phyloP scores from a whole-genome alignment of 75 land plant genomes.

The Pinus albicaulis region DNA sequence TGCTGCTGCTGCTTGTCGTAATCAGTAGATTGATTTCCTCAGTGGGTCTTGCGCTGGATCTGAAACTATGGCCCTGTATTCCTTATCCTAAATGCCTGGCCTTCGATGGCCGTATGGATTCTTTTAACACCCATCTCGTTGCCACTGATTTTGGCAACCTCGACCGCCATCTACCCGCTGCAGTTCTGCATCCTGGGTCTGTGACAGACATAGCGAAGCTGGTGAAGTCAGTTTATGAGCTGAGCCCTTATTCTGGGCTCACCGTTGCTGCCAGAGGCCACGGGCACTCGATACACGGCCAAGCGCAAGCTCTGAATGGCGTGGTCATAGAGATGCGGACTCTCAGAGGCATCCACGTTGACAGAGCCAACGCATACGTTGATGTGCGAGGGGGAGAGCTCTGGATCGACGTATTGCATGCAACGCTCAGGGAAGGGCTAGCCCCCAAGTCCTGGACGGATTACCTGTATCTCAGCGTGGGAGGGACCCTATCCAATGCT shows the following conservation, averaged over 20 bases:
- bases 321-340: constrained; percentile 44
- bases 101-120: constrained; percentile 19
- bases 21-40: constrained; percentile 23
- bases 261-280: constrained; percentile 61
- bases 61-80: constrained; percentile 10
- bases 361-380: constrained; percentile 21
- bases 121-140: constrained; percentile 24
- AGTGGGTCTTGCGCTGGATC: constrained; percentile 23
- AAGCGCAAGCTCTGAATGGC: constrained; percentile 47
- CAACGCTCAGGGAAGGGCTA: constrained; percentile 51
- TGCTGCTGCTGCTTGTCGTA: constrained; percentile 13
- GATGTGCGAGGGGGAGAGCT: constrained; percentile 74
- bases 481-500: constrained; percentile 75
- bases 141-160: constrained; percentile 56
- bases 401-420: constrained; percentile 64
- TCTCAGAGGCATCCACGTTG: constrained; percentile 10
- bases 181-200: constrained; percentile 52
- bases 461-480: constrained; percentile 63
- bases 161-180: constrained; percentile 25
- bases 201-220: constrained; percentile 42
- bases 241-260: constrained; percentile 25
- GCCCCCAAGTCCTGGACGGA: constrained; percentile 76
- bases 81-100: constrained; percentile 1
- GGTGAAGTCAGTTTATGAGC: constrained; percentile 25
- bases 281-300: constrained; percentile 82